Conservation (phyloP, 768 basidiomycete species). For the Trametes villosa region DNA sequence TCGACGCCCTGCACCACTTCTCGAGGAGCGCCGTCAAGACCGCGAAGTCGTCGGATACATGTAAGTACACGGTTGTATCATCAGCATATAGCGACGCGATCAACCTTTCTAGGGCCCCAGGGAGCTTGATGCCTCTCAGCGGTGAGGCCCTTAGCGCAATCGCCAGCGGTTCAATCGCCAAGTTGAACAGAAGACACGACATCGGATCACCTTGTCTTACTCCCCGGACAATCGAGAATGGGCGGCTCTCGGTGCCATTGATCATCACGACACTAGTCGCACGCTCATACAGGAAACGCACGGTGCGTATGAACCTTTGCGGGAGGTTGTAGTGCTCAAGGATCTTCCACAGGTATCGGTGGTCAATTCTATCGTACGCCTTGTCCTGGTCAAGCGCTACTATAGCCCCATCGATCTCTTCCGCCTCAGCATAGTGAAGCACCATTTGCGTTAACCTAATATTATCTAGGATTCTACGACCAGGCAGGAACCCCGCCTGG, state of each 20-base stretch:
- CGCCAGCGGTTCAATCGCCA: slow-evolving; percentile 27
- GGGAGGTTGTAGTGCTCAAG: slow-evolving; percentile 7
- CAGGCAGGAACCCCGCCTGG: slow-evolving; percentile 46
- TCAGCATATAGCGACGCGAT: slow-evolving; percentile 33
- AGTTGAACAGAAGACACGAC: slow-evolving; percentile 37
- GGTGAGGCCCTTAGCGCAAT: slow-evolving; percentile 18
- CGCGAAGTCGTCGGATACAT: slow-evolving; percentile 32
- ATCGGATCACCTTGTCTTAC: slow-evolving; percentile 42
- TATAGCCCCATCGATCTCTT: slow-evolving; percentile 13
- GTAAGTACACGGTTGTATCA: slow-evolving; percentile 36
- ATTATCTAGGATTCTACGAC: slow-evolving; percentile 37
- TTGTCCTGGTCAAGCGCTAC: too few species aligned
- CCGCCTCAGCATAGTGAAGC: slow-evolving; percentile 15
- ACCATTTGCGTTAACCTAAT: slow-evolving; percentile 31
- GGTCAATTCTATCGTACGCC: slow-evolving; percentile 19
- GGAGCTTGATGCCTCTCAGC: slow-evolving; percentile 28
- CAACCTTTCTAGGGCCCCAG: slow-evolving; percentile 9
- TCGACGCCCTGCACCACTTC: slow-evolving; percentile 44
- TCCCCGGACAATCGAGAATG: slow-evolving; percentile 35
- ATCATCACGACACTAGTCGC: slow-evolving; percentile 38
- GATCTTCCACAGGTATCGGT: slow-evolving; percentile 21
- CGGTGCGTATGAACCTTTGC: slow-evolving; percentile 25
- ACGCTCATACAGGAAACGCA: slow-evolving; percentile 37
- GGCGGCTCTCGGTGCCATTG: slow-evolving; percentile 36
- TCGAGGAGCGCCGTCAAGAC: slow-evolving; percentile 35